Conservation (phyloP, 2,329 filamentous ascomycete species). For the Neurospora sp. region DNA sequence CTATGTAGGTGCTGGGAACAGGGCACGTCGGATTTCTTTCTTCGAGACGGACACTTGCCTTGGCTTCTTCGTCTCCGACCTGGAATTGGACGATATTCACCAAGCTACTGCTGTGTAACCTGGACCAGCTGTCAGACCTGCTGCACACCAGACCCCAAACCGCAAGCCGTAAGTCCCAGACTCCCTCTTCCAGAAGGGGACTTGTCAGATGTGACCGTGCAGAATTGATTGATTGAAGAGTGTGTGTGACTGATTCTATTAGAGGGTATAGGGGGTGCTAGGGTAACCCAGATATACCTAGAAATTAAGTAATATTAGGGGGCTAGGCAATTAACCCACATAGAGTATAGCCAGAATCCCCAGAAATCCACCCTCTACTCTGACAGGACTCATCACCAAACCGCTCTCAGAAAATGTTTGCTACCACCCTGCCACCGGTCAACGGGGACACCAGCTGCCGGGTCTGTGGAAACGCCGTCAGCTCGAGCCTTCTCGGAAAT, state of each 20-base stretch:
- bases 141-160: background rate
- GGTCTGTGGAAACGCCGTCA: background rate
- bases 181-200: background rate
- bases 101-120: background rate
- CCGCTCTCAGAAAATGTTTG: background rate
- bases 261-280: too few relatives aligned
- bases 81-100: background rate
- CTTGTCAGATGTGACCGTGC: too few relatives aligned
- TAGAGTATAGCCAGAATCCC: too few relatives aligned
- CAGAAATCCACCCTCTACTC: too few relatives aligned
- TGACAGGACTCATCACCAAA: background rate
- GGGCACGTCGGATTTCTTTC: background rate
- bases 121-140: background rate
- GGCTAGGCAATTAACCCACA: too few relatives aligned
- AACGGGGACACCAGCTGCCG: background rate
- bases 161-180: background rate
- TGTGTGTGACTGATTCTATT: fast-evolving
- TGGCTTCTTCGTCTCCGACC: background rate
- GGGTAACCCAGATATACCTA: too few relatives aligned
- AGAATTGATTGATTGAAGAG: too few relatives aligned
- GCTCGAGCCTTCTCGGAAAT: background rate
- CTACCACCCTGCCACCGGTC: background rate
- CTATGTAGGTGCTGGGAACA: background rate
- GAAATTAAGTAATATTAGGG: too few relatives aligned
- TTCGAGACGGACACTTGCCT: background rate